These are phyloP conservation scores for Westerdykella sp. DNA, from an alignment of 2,329 filamentous ascomycete genomes.

Conservation along the genomic window DNA sequence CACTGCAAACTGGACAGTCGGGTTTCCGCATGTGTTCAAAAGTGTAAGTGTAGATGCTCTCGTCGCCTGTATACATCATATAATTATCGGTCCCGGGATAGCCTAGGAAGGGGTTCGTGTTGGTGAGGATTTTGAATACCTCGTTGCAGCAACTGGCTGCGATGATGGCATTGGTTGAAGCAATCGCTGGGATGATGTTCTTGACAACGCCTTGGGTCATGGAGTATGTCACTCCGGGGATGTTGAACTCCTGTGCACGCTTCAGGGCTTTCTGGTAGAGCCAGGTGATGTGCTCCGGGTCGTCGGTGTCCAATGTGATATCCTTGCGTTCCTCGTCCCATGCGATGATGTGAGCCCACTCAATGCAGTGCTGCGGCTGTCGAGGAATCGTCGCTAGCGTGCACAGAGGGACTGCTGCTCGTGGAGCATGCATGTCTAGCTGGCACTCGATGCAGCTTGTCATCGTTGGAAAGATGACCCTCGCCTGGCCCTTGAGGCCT, in stretches of 20 bases:
- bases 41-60: conserved; percentile 93
- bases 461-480: conserved; percentile 85
- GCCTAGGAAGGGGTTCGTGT: conserved; percentile 71
- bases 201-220: conserved; percentile 97
- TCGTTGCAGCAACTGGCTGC: conserved; percentile 95
- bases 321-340: conserved; percentile 73
- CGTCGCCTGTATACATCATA: conserved; percentile 99
- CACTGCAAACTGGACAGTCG: conserved; percentile 89
- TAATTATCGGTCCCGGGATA: conserved; percentile 70
- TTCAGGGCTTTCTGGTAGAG: conserved; percentile 77
- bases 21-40: conserved; percentile 91
- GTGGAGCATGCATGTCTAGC: conserved; percentile 96
- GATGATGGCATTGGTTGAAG: conserved; percentile 94
- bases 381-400: conserved; percentile 94
- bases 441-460: conserved; percentile 98
- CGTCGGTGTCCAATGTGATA: conserved; percentile 83
- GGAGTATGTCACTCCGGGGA: conserved; percentile 86
- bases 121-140: conserved; percentile 87
- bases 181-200: conserved; percentile 98
- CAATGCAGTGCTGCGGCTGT: conserved; percentile 95
- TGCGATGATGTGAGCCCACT: conserved; percentile 97
- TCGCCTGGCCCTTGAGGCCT: conserved; percentile 94
- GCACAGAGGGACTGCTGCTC: conserved; percentile 91
- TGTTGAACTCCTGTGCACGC: conserved; percentile 82
- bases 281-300: conserved; percentile 97